Evolutionary conservation across 768 basidiomycete genomes (phyloP).

Genomic region (Podaxis mareebaensis): DNA sequence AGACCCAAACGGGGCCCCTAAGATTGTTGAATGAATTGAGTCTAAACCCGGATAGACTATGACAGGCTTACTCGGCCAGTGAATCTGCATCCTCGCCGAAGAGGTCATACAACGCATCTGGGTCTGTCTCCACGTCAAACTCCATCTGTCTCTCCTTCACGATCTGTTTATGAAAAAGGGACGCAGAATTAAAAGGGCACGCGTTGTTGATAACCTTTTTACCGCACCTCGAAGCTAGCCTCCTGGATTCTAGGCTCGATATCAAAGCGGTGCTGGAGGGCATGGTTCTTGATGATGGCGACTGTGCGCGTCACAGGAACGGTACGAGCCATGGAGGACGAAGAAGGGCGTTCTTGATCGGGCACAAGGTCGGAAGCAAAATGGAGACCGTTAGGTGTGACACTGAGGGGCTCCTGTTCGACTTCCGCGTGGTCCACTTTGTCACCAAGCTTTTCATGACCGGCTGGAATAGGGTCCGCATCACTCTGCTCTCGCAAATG

Average conservation of each 20-base stretch:
- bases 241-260: constrained; percentile 80
- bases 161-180: constrained; percentile 46
- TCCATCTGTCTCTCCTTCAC: constrained; percentile 90
- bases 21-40: constrained; percentile 14
- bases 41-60: constrained; percentile 5
- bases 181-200: constrained; percentile 19
- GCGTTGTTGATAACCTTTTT: background rate
- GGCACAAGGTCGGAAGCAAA: background rate
- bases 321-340: constrained; percentile 7
- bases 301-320: constrained; percentile 60
- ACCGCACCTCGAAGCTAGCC: constrained; percentile 76
- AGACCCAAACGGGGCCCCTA: constrained; percentile 90
- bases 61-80: constrained; percentile 65
- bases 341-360: background rate
- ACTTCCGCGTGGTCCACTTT: constrained; percentile 1
- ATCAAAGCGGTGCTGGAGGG: constrained; percentile 70
- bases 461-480: background rate
- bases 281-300: constrained; percentile 83
- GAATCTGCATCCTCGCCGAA: constrained; percentile 78
- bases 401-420: background rate
- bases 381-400: constrained; percentile 7
- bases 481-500: background rate
- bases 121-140: constrained; percentile 81
- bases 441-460: background rate
- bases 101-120: constrained; percentile 74